Evolutionary conservation across 202 grass and related monocot species (phyloP), one percentile per base, ranked within the genome.

Genomic region (Setaria italica): DNA sequence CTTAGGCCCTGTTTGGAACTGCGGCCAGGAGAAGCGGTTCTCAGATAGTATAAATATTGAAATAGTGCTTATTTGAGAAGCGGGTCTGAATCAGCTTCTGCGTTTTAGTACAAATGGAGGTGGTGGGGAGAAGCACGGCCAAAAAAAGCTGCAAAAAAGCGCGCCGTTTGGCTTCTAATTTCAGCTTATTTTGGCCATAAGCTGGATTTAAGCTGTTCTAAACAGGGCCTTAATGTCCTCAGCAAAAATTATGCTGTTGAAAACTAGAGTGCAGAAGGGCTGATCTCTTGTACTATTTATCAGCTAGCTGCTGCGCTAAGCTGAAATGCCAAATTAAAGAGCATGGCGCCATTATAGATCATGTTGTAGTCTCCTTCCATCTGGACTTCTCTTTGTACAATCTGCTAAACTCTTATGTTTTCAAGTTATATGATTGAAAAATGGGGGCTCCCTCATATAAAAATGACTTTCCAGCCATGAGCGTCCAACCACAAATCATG

Each of bases 261-360:
- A 57, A 84, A 51, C 71, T 76, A 54, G 20, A 15, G 70, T 51
- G 71, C 5, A 72, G 13, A 83, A 63, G 45, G 37, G 30, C 6
- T 3, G 6, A 76, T 41, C 19, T 17, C 39, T 46, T 81, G 16
- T 46, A 80, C 21, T 30, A 75, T 80, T 71, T 53, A 78, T 71
- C 30, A n/a, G 35, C 33, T 48, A 72, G 42, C 54, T 19, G 54
- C 45, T 39, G 34, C 48, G 34, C 7, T 60, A 43, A 80, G 30
- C 21, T 48, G 65, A 79, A 88, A 56, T 55, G 67, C 19, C 46
- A 54, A 66, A 47, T 33, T 20, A 62, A 66, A 67, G 20, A 78
- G 67, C 17, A 72, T 72, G 11, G 4, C 57, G 8, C 14, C 21
- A 77, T 20, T 4, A 77, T 56, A 60, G 19, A 76, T 76, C 20